Evolutionary conservation across 345 rosid genomes (phyloP).

Genomic region (Geranium brycei): DNA sequence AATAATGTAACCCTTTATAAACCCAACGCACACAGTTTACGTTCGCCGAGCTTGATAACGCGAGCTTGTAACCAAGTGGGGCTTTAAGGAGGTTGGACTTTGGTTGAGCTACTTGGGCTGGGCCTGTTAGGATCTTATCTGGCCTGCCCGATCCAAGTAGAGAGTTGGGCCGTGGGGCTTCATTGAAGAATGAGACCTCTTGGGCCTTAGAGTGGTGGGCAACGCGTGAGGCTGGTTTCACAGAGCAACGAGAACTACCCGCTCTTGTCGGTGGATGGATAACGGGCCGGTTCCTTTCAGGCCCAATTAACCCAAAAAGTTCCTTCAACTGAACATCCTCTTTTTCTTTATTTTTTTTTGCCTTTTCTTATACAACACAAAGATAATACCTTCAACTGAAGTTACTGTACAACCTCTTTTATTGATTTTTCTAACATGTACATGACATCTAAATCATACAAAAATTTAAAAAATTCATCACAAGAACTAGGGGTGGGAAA

Average conservation of each 20-base stretch:
- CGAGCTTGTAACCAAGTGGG: slow-evolving; percentile 12
- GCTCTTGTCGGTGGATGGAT: slow-evolving; percentile 16
- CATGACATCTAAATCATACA: too few species aligned
- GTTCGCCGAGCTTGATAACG: slow-evolving; percentile 12
- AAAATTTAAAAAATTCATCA: too few species aligned
- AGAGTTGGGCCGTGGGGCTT: slow-evolving; percentile 4
- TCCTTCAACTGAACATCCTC: background rate
- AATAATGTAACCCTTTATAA: background rate
- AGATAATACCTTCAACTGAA: background rate
- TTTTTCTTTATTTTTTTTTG: background rate
- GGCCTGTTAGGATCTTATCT: background rate
- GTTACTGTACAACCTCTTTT: background rate
- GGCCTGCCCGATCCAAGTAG: slow-evolving; percentile 17
- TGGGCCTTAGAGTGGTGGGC: slow-evolving; percentile 8
- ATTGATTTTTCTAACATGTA: too few species aligned
- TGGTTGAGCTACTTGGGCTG: background rate
- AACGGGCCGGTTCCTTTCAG: slow-evolving; percentile 9
- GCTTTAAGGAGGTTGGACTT: slow-evolving; percentile 9
- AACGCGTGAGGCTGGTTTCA: slow-evolving; percentile 19
- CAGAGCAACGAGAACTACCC: slow-evolving; percentile 19
- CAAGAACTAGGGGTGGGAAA: too few species aligned
- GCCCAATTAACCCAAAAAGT: background rate
- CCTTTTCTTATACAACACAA: too few species aligned
- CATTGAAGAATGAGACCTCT: background rate
- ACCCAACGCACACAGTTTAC: background rate